Base-by-base conservation (phyloP, 2,329 filamentous ascomycete species). In the Coniochaeta ligniaria region DNA sequence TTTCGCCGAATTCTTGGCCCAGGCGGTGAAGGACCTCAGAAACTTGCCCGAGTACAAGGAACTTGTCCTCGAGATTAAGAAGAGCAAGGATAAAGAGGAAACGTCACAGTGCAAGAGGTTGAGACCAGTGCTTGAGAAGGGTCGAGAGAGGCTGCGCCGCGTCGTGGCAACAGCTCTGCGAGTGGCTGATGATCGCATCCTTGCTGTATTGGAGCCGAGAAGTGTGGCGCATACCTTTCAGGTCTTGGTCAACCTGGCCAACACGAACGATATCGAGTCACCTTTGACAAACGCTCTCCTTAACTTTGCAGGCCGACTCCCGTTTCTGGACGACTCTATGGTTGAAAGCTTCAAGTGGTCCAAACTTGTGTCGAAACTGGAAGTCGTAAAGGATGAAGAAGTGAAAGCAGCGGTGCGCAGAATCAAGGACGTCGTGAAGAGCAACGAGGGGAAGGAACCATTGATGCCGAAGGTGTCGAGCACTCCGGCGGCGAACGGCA, bases 331-430 rank as follows among this genome's bases (percentile, higher is more conserved):
- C 22, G 59, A 55, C 20, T 62, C 60, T 5, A 54, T 63, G 52
- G 41, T 67, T 16, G 60, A 65, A 20, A 31, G 16, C n/a, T 63
- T 59, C 45, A 89, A 89, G 67, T 83, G 92, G 60, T 81, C 84
- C 61, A 85, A 83, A 60, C 82, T 90, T 17, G 79, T 86, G 45
- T 84, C 84, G 63, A 80, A 83, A 9, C 84, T 89, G 68, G 80
- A 80, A 62, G 87, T 84, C 67, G 86, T 85, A 67, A 87, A 85
- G 28, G 86, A 90, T 67, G 79, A 82, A 0, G 83, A 87, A 59
- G 83, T 85, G 56, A 87, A 87, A 66, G 80, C 79, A 5, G 75
- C 87, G 55, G 83, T 88, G 5, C 79, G 81, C 38, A 80, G 64
- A 62, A 76, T 78, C 33, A 66, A 69, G 31, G 64, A 66, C 6